phyloP scores from a whole-genome alignment of 1,284 basidiomycete genomes.

The Boletus nobilissimus region DNA sequence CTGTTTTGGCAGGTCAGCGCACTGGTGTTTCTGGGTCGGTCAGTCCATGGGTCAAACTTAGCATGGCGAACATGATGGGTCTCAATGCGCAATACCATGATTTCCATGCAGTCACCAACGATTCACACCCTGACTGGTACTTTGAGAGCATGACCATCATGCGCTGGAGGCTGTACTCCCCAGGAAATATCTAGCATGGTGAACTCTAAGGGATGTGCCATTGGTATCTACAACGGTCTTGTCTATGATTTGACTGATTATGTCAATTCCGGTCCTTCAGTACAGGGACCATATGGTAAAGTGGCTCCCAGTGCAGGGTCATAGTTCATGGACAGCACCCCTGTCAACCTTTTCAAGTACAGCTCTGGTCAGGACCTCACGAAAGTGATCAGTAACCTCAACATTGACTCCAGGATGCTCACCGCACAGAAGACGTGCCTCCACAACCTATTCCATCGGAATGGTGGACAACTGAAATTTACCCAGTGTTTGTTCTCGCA shows the following conservation, averaged over 20 bases:
- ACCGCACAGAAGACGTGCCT: constrained; percentile 87
- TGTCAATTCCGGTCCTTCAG: constrained; percentile 66
- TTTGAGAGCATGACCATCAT: constrained; percentile 91
- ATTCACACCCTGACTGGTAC: constrained; percentile 98
- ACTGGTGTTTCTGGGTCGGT: constrained; percentile 81
- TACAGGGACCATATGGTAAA: constrained; percentile 68
- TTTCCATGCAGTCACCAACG: constrained; percentile 88
- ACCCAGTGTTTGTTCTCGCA: constrained; percentile 91
- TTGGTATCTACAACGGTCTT: constrained; percentile 85
- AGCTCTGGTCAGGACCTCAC: constrained; percentile 89
- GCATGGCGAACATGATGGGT: too few species aligned
- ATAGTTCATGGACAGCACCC: constrained; percentile 82
- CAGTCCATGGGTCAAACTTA: constrained; percentile 87
- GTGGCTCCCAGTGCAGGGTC: constrained; percentile 66
- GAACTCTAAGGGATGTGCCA: constrained; percentile 62
- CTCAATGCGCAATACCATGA: constrained; percentile 92
- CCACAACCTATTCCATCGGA: constrained; percentile 91
- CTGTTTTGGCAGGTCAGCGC: constrained; percentile 77
- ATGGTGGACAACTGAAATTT: constrained; percentile 92
- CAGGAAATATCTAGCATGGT: constrained; percentile 83
- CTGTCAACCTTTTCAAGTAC: constrained; percentile 86
- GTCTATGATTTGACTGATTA: constrained; percentile 93
- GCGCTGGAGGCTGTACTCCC: constrained; percentile 90
- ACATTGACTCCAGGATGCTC: constrained; percentile 74
- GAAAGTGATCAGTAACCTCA: constrained; percentile 75